These are phyloP conservation scores for Stephania cephalantha DNA, from an alignment of 164 flowering plant species.

Conservation along the genomic window DNA sequence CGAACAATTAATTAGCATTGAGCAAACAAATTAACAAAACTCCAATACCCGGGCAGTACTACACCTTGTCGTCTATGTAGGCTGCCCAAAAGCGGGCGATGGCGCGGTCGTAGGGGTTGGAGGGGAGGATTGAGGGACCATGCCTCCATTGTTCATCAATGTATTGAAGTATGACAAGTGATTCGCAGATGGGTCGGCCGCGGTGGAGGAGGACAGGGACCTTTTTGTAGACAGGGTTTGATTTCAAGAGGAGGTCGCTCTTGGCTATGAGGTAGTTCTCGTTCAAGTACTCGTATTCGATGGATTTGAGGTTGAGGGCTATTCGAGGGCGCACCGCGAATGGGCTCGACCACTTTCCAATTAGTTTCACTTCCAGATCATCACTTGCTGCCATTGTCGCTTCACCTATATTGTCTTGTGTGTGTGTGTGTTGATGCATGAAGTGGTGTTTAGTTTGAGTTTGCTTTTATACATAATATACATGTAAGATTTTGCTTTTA, in stretches of 20 bases:
- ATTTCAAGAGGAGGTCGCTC: slow-evolving; percentile 53
- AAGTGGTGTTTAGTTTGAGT: no score
- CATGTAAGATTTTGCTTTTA: no score
- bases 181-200: slow-evolving; percentile 49
- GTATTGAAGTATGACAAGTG: slow-evolving; percentile 59
- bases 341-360: slow-evolving; percentile 44
- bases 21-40: no score
- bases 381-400: no score
- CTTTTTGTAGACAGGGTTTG: slow-evolving; percentile 48
- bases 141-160: slow-evolving; percentile 55
- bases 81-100: slow-evolving; percentile 62
- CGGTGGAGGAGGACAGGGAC: slow-evolving; percentile 37
- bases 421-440: no score
- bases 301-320: slow-evolving; percentile 48
- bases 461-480: no score
- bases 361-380: no score
- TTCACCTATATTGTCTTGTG: no score
- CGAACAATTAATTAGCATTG: no score
- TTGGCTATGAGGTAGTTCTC: slow-evolving; percentile 31
- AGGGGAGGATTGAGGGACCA: slow-evolving; percentile 53
- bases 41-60: no score
- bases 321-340: slow-evolving; percentile 38
- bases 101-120: slow-evolving; percentile 62
- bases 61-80: slow-evolving; percentile 59
- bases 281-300: slow-evolving; percentile 33